phyloP scores from a whole-genome alignment of 768 basidiomycete species.

The Multifurca ochricompacta region DNA sequence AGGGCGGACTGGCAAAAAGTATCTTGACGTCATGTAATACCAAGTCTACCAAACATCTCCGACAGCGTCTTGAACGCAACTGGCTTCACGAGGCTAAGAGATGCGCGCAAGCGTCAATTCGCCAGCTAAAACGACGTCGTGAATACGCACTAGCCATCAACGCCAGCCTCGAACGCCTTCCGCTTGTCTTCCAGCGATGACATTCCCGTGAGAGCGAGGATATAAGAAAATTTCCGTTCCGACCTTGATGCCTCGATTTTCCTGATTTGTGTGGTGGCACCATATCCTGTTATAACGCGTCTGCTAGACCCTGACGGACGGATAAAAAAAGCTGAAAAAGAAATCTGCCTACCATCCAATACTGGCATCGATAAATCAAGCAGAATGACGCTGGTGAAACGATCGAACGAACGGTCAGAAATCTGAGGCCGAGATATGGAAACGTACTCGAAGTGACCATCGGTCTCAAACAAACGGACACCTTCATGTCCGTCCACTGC shows the following conservation, averaged over 20 bases:
- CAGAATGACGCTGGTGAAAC: slow-evolving; percentile 58
- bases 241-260: slow-evolving; percentile 46
- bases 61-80: slow-evolving; percentile 91
- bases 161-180: slow-evolving; percentile 84
- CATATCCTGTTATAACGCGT: slow-evolving; percentile 46
- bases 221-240: slow-evolving; percentile 34
- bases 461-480: slow-evolving; percentile 60
- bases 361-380: slow-evolving; percentile 91
- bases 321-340: slow-evolving; percentile 18
- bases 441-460: slow-evolving; percentile 82
- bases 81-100: slow-evolving; percentile 87
- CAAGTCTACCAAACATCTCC: slow-evolving; percentile 71
- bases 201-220: slow-evolving; percentile 88
- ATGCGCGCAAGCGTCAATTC: neutral
- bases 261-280: slow-evolving; percentile 79
- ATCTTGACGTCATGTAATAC: slow-evolving; percentile 33
- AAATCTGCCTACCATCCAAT: slow-evolving; percentile 58
- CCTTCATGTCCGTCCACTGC: slow-evolving; percentile 83
- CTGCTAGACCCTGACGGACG: neutral
- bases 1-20: neutral
- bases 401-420: neutral
- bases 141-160: slow-evolving; percentile 83
- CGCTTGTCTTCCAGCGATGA: slow-evolving; percentile 91
- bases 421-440: neutral
- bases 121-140: neutral